Evolutionary conservation across 2,329 filamentous ascomycete species (phyloP), one percentile per base, ranked within the genome.

Genomic region (Colletotrichum euphorbiae): DNA sequence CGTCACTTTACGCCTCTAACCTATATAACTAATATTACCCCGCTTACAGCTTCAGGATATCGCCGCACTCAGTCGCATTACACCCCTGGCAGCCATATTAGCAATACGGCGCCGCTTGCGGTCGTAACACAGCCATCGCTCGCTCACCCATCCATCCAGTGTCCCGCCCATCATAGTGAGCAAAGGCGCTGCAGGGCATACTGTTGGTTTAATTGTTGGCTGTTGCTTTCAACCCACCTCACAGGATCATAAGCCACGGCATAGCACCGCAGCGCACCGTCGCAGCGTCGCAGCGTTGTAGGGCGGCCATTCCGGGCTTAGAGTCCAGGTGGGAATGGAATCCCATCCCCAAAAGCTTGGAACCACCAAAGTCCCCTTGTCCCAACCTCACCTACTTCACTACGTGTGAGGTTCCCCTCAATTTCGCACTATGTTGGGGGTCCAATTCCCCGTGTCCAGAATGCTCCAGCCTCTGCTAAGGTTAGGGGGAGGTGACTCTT

Each of bases 351-450:
- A 67, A 58, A 33, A 45, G 52, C 60, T 64, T 46, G 52, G 60
- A 59, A 68, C 52, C n/a, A 13, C 51, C 50, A 48, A 64, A 52
- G 46, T 9, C 24, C 65, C 65, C 24, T 38, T 54, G 60, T 65
- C 60, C 65, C 65, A 65, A 45, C 28, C 50, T 38, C n/a, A 24
- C 4, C 24, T 24, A n/a, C n/a, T n/a, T n/a, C n/a, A n/a, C n/a
- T 28, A 28, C 28, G 7, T 38, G 9, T 38, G 13, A 38, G 13
- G 33, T 64, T 7, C 24, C 21, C 28, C 28, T 13, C 36, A 40
- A 46, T 52, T 54, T 57, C 54, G 36, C 43, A 48, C 66, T 68
- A 65, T 68, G 60, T 65, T 65, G 55, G 61, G 65, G 62, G 54
- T 59, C 33, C 42, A 19, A 55, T 65, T 60, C 54, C 48, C 48